These are phyloP conservation scores for Camellia granthamiana DNA, from an alignment of 148 eudicot genomes.

Conservation along the genomic window DNA sequence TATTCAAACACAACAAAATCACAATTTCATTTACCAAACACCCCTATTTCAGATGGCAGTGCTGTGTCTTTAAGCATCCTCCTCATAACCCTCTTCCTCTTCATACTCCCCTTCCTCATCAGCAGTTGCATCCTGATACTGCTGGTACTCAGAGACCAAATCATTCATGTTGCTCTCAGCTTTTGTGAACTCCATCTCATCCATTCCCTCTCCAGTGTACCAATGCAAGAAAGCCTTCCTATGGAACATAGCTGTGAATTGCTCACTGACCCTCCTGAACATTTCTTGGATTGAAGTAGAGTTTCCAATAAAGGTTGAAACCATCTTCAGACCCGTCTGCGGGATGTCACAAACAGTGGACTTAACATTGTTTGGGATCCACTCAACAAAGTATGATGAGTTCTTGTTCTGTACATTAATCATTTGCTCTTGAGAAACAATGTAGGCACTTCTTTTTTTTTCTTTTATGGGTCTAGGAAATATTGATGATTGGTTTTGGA, in stretches of 20 bases:
- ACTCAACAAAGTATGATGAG: conserved; percentile 55
- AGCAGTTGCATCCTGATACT: conserved; percentile 54
- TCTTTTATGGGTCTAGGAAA: no score
- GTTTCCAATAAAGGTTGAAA: conserved; percentile 53
- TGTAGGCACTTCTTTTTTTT: no score
- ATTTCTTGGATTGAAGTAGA: conserved; percentile 54
- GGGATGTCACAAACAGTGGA: conserved; percentile 59
- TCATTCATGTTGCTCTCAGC: conserved; percentile 63
- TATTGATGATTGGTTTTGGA: no score
- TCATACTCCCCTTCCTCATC: conserved; percentile 53
- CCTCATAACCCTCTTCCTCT: conserved; percentile 30
- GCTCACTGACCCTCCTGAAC: conserved; percentile 55
- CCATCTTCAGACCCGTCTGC: conserved; percentile 45
- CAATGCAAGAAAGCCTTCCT: conserved; percentile 58
- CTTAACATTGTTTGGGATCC: conserved; percentile 62
- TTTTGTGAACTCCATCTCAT: conserved; percentile 55
- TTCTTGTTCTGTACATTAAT: conserved; percentile 56
- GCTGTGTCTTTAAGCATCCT: conserved; percentile 17
- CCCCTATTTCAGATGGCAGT: no score
- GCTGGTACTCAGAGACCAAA: conserved; percentile 55
- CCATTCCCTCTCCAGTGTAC: conserved; percentile 57
- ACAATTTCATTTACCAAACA: no score
- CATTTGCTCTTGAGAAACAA: no score
- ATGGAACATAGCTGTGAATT: conserved; percentile 56
- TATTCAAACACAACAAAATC: no score